Evolutionary conservation across 208 protist genomes (phyloP), one percentile per base, ranked within the genome.

Genomic region (Acanthamoeba royreba): DNA sequence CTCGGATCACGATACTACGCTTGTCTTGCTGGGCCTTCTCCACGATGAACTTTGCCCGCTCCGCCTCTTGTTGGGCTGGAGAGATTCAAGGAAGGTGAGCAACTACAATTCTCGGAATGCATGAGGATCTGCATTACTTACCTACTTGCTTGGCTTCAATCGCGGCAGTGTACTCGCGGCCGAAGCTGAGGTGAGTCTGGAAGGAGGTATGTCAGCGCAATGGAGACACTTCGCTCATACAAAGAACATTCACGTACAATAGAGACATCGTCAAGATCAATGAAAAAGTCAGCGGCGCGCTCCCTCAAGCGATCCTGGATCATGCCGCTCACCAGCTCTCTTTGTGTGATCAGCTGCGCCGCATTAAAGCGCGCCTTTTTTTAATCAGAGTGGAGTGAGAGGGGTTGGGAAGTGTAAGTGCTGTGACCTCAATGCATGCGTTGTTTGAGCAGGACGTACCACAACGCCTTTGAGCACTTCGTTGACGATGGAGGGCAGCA

Each of bases 401-500:
- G 46, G 58, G 35, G 66, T 7, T 89, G 46, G 31, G 40, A 72
- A 53, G 74, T 74, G 38, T 93, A 19, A 7, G 38, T 25, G 33
- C 46, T 61, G 3, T 1, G 35, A 66, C 11, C 15, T 22, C 47
- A 47, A 25, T n/a, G n/a, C 42, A 90, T 25, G 19, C 17, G 25
- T 31, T 74, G 17, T 63, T 7, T 17, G n/a, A 43, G 8, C 8
- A 4, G 4, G n/a, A 74, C 91, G 58, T 31, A 96, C 98, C 87
- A 99, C 99, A 0, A 99, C 98, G 58, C 97, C 97, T 88, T 99
- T 99, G 88, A 99, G 98, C 58, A 99, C 99, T 96, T 99, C 99
- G 95, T 99, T 99, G 45, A 98, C 99, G 69, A 99, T 98, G 53
- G 99, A 99, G 22, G 99, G 99, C 35, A 99, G 96, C 46, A 99